Base-by-base conservation (phyloP, 768 basidiomycete genomes). In the Rhodotorula paludigena region DNA sequence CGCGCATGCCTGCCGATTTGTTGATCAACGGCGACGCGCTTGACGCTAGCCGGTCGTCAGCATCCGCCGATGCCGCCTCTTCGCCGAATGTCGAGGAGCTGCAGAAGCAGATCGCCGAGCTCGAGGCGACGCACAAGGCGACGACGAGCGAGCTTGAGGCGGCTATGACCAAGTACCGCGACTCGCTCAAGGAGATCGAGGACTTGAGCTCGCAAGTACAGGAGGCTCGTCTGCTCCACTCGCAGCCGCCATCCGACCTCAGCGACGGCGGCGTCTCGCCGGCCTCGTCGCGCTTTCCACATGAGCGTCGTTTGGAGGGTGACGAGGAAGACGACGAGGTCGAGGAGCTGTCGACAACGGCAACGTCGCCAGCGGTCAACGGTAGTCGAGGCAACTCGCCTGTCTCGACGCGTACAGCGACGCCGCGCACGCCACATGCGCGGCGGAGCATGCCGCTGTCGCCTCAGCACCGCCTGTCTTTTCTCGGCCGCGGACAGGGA, bases 171-270 rank as follows among this genome's bases (percentile, higher is more conserved):
- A 93, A 93, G 78, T 97, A 93, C 76, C 86, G 86, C 38, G 89
- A 94, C 66, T 89, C 93, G 25, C 82, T 97, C 38, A 84, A 85
- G 56, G 90, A 94, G 78, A 94, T 99, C 65, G 88, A 89, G n/a
- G 91, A 93, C 74, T 84, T 99, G 47, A 87, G 88, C 25, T 84
- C 86, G n/a, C 91, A 96, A 77, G 86, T 94, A 39, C 85, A 92
- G 75, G 93, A 94, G 76, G 84, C 85, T 14, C 90, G 87, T 74
- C 84, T 92, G 38, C 48, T 65, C 23, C 47, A 56, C 6, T 47
- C 67, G 30, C 60, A 42, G 30, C 53, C 48, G 25, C 16, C 20
- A 23, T 54, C 61, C 39, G 41, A 41, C 18, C 32, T 56, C 11
- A 41, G 42, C 53, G 56, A 60, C 28, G 32, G 35, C 38, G 55